Conservation (phyloP, 805 yeast species). For the Spathaspora passalidarum region DNA sequence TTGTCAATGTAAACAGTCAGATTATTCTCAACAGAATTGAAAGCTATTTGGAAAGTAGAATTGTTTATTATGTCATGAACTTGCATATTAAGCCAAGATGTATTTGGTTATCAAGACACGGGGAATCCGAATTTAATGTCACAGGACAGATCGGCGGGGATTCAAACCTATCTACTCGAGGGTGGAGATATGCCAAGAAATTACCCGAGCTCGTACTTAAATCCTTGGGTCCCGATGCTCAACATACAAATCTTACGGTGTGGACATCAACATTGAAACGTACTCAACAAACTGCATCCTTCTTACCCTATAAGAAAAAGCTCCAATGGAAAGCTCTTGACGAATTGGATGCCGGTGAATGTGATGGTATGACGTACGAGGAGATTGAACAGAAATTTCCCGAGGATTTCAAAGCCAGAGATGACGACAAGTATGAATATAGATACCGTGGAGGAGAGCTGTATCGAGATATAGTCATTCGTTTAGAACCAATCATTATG, state of each 20-base stretch:
- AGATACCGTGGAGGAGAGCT: constrained; percentile 97
- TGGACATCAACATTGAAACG: constrained; percentile 94
- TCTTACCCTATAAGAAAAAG: constrained; percentile 70
- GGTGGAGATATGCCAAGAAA: constrained; percentile 76
- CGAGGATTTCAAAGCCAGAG: constrained; percentile 93
- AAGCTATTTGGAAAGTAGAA: constrained; percentile 84
- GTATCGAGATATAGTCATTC: constrained; percentile 89
- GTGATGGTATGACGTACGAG: constrained; percentile 96
- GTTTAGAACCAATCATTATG: constrained; percentile 97
- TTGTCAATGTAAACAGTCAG: constrained; percentile 84
- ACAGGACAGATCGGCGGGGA: constrained; percentile 97
- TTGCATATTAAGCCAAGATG: constrained; percentile 88
- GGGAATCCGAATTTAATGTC: constrained; percentile 88
- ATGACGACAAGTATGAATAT: constrained; percentile 92
- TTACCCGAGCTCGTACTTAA: constrained; percentile 73
- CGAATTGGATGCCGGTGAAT: constrained; percentile 95
- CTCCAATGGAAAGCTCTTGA: constrained; percentile 95
- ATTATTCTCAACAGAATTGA: constrained; percentile 85
- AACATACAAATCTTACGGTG: constrained; percentile 62
- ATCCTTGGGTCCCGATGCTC: constrained; percentile 57
- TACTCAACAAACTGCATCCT: constrained; percentile 89
- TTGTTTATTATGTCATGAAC: constrained; percentile 94
- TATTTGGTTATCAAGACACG: constrained; percentile 94
- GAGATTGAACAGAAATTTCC: constrained; percentile 84
- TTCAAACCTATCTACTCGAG: constrained; percentile 79